Percentiles rank a stretch among this genome's conserved stretches.
These are phyloP conservation scores for Funneliformis caledonium DNA, from an alignment of 371 early-diverging fungal species.

Conservation along the genomic window DNA sequence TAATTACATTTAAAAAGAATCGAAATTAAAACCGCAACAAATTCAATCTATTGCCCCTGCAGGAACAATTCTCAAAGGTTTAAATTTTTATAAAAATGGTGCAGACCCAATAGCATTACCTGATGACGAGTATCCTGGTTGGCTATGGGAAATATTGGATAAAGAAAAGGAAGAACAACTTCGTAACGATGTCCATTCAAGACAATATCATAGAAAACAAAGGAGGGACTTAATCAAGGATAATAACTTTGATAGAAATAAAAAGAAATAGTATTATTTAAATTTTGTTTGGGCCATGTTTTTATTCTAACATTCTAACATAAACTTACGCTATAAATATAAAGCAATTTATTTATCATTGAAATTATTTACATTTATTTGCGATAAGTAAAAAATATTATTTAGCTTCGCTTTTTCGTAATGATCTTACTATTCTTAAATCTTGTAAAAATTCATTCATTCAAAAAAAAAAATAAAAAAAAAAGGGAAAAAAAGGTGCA, in stretches of 20 bases:
- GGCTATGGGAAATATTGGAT: slow-evolving; percentile 90
- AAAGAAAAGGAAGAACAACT: slow-evolving; percentile 57
- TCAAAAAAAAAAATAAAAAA: neutral
- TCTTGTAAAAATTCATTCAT: too few relatives aligned
- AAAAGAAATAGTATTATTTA: slow-evolving; percentile 8
- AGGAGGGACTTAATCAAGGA: slow-evolving; percentile 40
- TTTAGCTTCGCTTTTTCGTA: neutral
- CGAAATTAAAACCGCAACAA: neutral
- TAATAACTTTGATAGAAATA: slow-evolving; percentile 44
- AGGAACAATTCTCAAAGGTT: slow-evolving; percentile 83
- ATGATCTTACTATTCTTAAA: neutral
- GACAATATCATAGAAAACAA: slow-evolving; percentile 19
- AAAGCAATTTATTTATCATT: neutral
- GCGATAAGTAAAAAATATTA: neutral
- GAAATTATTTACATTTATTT: slow-evolving; percentile 2
- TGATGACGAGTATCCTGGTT: slow-evolving; percentile 88
- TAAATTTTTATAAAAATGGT: slow-evolving; percentile 81
- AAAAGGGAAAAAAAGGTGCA: too few relatives aligned
- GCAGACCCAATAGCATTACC: slow-evolving; percentile 87
- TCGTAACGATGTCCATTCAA: slow-evolving; percentile 49
- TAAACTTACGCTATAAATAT: too few relatives aligned
- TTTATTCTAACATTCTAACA: too few relatives aligned
- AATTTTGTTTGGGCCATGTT: neutral
- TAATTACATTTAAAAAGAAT: neutral
- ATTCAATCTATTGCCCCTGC: slow-evolving; percentile 64